phyloP scores from a whole-genome alignment of 2,329 filamentous ascomycete species.

The Claviceps monticola region DNA sequence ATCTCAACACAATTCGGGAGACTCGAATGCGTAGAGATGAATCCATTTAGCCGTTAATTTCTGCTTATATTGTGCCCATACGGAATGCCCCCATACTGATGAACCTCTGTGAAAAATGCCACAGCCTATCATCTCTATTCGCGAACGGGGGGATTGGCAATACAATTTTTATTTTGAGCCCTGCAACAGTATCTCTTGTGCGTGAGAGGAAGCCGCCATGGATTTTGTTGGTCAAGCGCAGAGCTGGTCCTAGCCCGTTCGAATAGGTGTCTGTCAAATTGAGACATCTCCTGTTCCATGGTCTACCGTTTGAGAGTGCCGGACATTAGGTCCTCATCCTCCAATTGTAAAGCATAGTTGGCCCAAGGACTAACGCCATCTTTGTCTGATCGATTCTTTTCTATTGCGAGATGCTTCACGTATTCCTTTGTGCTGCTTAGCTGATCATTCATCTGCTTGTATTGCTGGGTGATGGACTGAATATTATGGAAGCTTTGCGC shows the following conservation, averaged over 20 bases:
- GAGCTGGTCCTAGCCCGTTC: too few species aligned
- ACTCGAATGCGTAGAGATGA: neutral
- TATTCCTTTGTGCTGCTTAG: constrained; percentile 44
- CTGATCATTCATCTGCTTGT: constrained; percentile 38
- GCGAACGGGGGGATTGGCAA: neutral
- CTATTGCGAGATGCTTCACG: constrained; percentile 30
- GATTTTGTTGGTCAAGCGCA: too few species aligned
- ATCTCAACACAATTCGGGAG: neutral
- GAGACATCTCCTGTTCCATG: neutral
- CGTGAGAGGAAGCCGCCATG: neutral
- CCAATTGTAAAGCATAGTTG: constrained; percentile 33
- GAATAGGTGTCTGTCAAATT: too few species aligned
- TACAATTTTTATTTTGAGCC: neutral
- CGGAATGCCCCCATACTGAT: neutral
- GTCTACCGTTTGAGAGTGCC: constrained; percentile 16
- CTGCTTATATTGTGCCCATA: neutral
- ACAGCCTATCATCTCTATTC: neutral
- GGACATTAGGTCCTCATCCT: constrained; percentile 50
- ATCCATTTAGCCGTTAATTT: neutral
- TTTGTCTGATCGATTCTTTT: constrained; percentile 33
- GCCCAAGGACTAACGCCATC: constrained; percentile 21
- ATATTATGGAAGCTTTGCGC: constrained; percentile 27
- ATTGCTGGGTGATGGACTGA: constrained; percentile 30
- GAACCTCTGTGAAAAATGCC: neutral
- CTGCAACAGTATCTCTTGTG: neutral